These are phyloP conservation scores for Xerocomellus chrysenteron DNA, from an alignment of 768 basidiomycete genomes.

Conservation along the genomic window DNA sequence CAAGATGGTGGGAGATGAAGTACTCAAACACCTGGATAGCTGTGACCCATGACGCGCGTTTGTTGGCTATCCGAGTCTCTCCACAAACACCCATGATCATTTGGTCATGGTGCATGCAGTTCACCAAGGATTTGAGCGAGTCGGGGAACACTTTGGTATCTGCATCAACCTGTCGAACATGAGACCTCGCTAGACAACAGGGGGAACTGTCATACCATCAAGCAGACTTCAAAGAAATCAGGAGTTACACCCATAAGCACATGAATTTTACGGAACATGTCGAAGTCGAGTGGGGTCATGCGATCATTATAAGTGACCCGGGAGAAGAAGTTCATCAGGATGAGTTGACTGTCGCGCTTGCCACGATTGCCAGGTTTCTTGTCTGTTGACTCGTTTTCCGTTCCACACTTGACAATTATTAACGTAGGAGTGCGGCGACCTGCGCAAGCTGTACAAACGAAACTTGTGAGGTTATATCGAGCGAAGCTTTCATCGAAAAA, in stretches of 20 bases:
- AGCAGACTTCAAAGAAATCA: slow-evolving; percentile 94
- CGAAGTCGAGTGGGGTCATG: slow-evolving; percentile 96
- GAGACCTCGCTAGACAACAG: slow-evolving; percentile 2
- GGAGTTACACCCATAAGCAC: slow-evolving; percentile 98
- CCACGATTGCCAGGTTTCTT: slow-evolving; percentile 98
- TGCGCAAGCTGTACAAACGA: slow-evolving; percentile 55
- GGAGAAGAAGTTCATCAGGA: slow-evolving; percentile 99
- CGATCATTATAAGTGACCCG: slow-evolving; percentile 99
- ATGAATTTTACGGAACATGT: slow-evolving; percentile 96
- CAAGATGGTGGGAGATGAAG: slow-evolving; percentile 97
- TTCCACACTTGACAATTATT: slow-evolving; percentile 95
- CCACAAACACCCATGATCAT: slow-evolving; percentile 99
- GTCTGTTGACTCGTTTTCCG: slow-evolving; percentile 78
- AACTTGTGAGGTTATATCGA: neutral
- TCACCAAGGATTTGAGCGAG: slow-evolving; percentile 87
- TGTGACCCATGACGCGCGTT: slow-evolving; percentile 97
- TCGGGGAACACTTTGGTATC: slow-evolving; percentile 95
- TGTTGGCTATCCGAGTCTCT: slow-evolving; percentile 98
- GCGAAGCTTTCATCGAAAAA: slow-evolving; percentile 13
- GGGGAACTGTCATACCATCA: slow-evolving; percentile 72
- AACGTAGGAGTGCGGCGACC: slow-evolving; percentile 93
- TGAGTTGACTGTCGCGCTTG: slow-evolving; percentile 97
- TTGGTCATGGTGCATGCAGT: slow-evolving; percentile 98
- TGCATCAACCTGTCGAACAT: slow-evolving; percentile 79
- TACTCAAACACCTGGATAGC: slow-evolving; percentile 98